phyloP scores from a whole-genome alignment of 176 grass and related monocot genomes.

The Carex pumila region DNA sequence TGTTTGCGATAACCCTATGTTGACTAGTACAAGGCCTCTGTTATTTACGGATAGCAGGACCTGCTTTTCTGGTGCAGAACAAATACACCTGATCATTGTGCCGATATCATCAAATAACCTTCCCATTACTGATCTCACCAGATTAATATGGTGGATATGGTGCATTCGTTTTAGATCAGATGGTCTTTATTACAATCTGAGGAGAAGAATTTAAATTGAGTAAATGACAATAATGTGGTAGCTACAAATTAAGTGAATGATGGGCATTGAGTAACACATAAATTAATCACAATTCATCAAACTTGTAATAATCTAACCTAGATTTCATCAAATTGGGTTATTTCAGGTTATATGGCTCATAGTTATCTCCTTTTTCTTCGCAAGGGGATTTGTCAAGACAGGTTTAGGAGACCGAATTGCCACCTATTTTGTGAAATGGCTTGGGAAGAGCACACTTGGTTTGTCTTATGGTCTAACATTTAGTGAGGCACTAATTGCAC shows the following conservation, averaged over 20 bases:
- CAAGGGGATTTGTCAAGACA: slow-evolving; percentile 89
- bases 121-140: no score
- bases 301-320: slow-evolving; percentile 1
- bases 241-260: not conserved
- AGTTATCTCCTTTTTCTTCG: slow-evolving; percentile 98
- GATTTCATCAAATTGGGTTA: not conserved
- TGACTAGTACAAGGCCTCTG: not conserved
- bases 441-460: slow-evolving; percentile 71
- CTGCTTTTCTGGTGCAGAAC: not conserved
- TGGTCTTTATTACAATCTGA: not conserved
- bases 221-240: not conserved
- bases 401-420: slow-evolving; percentile 89
- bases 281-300: not conserved
- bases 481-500: slow-evolving; percentile 84
- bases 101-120: no score
- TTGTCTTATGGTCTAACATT: slow-evolving; percentile 81
- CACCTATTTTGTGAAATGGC: slow-evolving; percentile 87
- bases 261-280: not conserved
- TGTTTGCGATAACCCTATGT: not conserved
- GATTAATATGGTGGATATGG: no score
- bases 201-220: not conserved
- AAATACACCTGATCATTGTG: not conserved
- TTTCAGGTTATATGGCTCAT: slow-evolving; percentile 81
- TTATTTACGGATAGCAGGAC: not conserved
- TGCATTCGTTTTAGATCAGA: no score